phyloP scores from a whole-genome alignment of 169 alveolate genomes.

The Miamiensis avidus region DNA sequence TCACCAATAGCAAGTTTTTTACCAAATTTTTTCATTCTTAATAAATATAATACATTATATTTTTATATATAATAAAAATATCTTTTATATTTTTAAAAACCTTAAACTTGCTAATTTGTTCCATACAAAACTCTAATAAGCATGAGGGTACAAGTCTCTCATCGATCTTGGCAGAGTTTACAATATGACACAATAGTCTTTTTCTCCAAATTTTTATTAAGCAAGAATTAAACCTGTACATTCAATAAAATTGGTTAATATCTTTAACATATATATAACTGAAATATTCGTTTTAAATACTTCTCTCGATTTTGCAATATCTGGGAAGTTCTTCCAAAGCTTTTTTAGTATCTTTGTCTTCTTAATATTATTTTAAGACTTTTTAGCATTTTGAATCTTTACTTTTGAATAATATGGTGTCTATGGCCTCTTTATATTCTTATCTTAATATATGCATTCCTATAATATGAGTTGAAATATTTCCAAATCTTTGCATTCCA shows the following conservation, averaged over 20 bases:
- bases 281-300: background rate
- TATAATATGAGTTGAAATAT: constrained; percentile 35
- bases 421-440: constrained; percentile 38
- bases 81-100: background rate
- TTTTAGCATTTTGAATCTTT: constrained; percentile 22
- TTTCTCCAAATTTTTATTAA: background rate
- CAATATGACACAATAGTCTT: constrained; percentile 51
- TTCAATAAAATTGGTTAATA: too few relatives aligned
- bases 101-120: constrained; percentile 51
- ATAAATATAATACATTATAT: background rate
- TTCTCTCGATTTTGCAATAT: constrained; percentile 49
- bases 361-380: constrained; percentile 32
- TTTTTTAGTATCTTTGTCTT: constrained; percentile 44
- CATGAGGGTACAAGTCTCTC: constrained; percentile 71
- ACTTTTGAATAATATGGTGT: background rate
- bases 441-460: constrained; percentile 28
- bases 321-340: constrained; percentile 42
- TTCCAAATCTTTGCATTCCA: constrained; percentile 88
- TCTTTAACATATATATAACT: too few relatives aligned
- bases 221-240: background rate
- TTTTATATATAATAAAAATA: too few relatives aligned
- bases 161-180: constrained; percentile 50
- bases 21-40: constrained; percentile 39
- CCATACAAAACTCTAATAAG: constrained; percentile 84
- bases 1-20: background rate